These are phyloP conservation scores for Neospora caninum DNA, from an alignment of 169 alveolate genomes.

Conservation along the genomic window DNA sequence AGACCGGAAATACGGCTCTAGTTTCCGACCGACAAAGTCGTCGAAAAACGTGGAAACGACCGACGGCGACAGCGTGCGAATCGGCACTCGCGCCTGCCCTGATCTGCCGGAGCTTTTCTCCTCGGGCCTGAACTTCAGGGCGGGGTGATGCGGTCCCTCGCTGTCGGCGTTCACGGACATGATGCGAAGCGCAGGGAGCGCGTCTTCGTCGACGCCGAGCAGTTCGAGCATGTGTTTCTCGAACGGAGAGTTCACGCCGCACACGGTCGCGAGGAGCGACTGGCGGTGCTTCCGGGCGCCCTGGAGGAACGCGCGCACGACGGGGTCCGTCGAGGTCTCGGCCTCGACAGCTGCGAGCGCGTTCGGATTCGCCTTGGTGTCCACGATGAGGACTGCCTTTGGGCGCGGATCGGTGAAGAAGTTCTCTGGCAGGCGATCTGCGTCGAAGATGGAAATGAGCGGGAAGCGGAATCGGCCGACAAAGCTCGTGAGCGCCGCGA, in stretches of 20 bases:
- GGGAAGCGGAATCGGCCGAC: conserved; percentile 63
- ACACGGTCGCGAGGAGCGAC: conserved; percentile 47
- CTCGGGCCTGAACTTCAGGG: conserved; percentile 47
- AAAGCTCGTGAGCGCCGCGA: conserved; percentile 35
- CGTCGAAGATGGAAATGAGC: conserved; percentile 43
- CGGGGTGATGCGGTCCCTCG: conserved; percentile 64
- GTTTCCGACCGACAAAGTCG: neutral
- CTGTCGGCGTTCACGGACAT: conserved; percentile 45
- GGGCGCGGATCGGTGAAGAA: conserved; percentile 56
- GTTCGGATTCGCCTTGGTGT: neutral
- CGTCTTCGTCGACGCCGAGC: conserved; percentile 60
- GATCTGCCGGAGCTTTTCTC: neutral
- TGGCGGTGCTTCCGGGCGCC: conserved; percentile 37
- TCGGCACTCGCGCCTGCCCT: neutral
- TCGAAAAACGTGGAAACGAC: neutral
- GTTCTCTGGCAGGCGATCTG: conserved; percentile 46
- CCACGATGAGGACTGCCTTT: conserved; percentile 47
- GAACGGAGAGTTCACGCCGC: conserved; percentile 43
- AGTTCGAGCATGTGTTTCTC: conserved; percentile 56
- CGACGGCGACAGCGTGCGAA: neutral
- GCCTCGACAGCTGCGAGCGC: conserved; percentile 29
- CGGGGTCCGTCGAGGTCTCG: conserved; percentile 25
- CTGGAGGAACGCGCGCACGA: conserved; percentile 43
- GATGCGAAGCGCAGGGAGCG: conserved; percentile 54
- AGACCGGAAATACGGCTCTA: conserved; percentile 56